A percentile compares a stretch with the other conserved stretches of the same genome.
phyloP scores from a whole-genome alignment of 441 rosid species.

The Adansonia madagascariensis region DNA sequence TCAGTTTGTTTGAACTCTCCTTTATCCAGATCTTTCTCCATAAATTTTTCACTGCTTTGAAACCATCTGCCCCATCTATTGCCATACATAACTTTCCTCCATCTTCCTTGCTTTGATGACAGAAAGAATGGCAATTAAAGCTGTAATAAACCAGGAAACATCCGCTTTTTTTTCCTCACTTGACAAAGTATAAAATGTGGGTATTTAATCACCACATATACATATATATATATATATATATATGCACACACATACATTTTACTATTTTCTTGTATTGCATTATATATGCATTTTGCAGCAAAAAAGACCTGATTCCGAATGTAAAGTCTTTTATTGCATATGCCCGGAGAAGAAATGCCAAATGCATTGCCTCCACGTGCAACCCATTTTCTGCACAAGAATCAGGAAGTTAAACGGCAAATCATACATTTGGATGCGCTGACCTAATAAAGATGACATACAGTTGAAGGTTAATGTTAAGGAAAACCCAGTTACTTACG shows the following conservation, averaged over 20 bases:
- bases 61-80: neutral
- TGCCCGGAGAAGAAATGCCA: neutral
- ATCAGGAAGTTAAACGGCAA: neutral
- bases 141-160: neutral
- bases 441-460: constrained; percentile 13
- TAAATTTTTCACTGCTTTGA: neutral
- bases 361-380: neutral
- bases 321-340: neutral
- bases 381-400: constrained; percentile 3
- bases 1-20: neutral
- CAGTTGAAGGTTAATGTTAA: neutral
- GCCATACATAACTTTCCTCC: constrained; percentile 8
- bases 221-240: neutral
- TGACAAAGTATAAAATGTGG: neutral
- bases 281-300: neutral
- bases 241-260: neutral
- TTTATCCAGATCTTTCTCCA: neutral
- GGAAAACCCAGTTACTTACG: neutral
- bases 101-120: constrained; percentile 7
- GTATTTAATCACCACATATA: neutral
- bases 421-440: neutral
- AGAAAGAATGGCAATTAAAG: neutral
- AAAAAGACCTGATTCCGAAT: neutral
- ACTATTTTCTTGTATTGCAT: neutral
- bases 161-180: neutral